Evolutionary conservation across 305 asterid species (phyloP).

Genomic region (Caryopteris hybrid): DNA sequence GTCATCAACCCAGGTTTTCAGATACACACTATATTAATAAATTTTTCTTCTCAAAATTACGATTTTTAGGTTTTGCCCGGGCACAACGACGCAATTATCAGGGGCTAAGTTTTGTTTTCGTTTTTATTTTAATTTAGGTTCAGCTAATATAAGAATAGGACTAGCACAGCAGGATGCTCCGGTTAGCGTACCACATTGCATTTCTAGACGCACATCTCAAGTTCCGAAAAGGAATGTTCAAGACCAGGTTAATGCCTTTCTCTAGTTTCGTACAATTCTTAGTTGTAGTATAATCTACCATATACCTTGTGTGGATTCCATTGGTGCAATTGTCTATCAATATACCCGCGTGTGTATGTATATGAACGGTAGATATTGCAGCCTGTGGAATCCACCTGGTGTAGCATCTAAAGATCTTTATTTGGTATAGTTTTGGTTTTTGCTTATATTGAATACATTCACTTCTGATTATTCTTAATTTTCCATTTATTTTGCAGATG

Average conservation of each 20-base stretch:
- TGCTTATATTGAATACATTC: neutral
- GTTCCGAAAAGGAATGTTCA: conserved; percentile 70
- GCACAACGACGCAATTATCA: too few relatives aligned
- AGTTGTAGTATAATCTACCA: neutral
- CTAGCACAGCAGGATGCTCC: conserved; percentile 82
- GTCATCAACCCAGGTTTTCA: conserved; percentile 85
- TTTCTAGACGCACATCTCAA: conserved; percentile 75
- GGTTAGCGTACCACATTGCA: conserved; percentile 74
- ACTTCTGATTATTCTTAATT: neutral
- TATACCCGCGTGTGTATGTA: neutral
- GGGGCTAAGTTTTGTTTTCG: neutral
- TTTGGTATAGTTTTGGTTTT: neutral
- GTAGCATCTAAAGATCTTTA: neutral
- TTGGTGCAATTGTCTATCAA: too few relatives aligned
- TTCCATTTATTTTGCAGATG: conserved; percentile 40
- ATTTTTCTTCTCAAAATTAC: neutral
- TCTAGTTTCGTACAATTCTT: neutral
- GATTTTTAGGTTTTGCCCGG: neutral
- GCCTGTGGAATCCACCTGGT: neutral
- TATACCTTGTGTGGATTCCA: neutral
- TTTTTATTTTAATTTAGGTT: conserved; percentile 43
- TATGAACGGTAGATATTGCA: neutral
- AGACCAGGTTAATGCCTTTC: conserved; percentile 56
- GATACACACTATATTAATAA: conserved; percentile 4
- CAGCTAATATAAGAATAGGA: conserved; percentile 86